Percentiles rank a stretch among this genome's conserved stretches.
phyloP scores from a whole-genome alignment of 805 yeast species.

The Kurtzmaniella fragi region DNA sequence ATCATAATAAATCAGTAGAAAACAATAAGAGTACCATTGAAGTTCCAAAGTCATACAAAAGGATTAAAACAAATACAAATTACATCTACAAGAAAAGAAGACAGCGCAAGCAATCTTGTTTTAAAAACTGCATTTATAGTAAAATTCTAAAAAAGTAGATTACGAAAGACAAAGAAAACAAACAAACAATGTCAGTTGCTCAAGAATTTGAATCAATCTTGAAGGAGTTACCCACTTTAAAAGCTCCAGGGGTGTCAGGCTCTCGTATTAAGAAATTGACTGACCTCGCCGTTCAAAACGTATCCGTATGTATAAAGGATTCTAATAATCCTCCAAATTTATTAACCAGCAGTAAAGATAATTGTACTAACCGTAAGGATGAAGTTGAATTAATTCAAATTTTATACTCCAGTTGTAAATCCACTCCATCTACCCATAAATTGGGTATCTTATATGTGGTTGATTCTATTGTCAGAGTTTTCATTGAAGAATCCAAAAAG shows the following conservation, averaged over 20 bases:
- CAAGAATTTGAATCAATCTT: conserved; percentile 45
- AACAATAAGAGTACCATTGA: no score
- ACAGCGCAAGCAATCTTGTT: neutral
- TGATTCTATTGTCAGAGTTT: conserved; percentile 87
- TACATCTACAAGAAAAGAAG: neutral
- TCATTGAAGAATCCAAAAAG: conserved; percentile 67
- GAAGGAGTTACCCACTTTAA: conserved; percentile 50
- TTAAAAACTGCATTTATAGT: neutral
- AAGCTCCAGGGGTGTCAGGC: conserved; percentile 93
- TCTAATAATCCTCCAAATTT: neutral
- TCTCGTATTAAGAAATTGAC: conserved; percentile 86
- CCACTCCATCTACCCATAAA: conserved; percentile 75
- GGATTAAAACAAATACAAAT: neutral
- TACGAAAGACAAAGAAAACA: neutral
- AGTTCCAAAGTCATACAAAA: neutral
- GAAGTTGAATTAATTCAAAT: conserved; percentile 55
- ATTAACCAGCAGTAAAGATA: neutral
- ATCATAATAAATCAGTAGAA: no score
- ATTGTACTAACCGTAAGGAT: conserved; percentile 20
- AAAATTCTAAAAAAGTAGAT: neutral
- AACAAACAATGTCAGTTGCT: conserved; percentile 29
- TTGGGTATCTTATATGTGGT: conserved; percentile 87
- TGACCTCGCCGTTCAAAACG: conserved; percentile 68
- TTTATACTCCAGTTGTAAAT: conserved; percentile 63
- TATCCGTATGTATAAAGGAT: conserved; percentile 14